phyloP scores from a whole-genome alignment of 1,139 yeast genomes.

The Suhomyces terraborum region DNA sequence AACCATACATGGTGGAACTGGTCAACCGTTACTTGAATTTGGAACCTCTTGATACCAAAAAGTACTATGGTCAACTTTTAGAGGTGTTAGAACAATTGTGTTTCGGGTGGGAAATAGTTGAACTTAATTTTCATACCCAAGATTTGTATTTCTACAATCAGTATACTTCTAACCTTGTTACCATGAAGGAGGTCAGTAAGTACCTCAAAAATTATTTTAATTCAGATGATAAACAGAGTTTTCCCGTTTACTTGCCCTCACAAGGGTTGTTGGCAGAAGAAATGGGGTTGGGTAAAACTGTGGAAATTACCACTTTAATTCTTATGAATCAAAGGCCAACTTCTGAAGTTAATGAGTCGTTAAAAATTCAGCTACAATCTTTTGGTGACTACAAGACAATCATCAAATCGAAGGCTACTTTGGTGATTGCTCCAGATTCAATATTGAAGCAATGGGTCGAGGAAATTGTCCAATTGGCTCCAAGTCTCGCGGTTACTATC shows the following conservation, averaged over 20 bases:
- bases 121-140: constrained; percentile 13
- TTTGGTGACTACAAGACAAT: constrained; percentile 47
- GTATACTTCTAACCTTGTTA: constrained; percentile 50
- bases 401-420: constrained; percentile 62
- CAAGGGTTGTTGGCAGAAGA: constrained; percentile 83
- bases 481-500: constrained; percentile 55
- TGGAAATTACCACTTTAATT: constrained; percentile 72
- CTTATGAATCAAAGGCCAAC: constrained; percentile 56
- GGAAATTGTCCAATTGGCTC: constrained; percentile 65
- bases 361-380: constrained; percentile 37
- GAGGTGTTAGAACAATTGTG: constrained; percentile 39
- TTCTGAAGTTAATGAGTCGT: constrained; percentile 44
- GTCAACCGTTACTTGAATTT: constrained; percentile 12
- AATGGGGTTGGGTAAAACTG: constrained; percentile 96
- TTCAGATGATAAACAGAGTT: constrained; percentile 15
- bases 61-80: constrained; percentile 19
- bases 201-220: constrained; percentile 28
- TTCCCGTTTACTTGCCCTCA: constrained; percentile 42
- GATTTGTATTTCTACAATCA: constrained; percentile 47
- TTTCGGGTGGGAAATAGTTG: constrained; percentile 54
- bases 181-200: constrained; percentile 30
- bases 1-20: constrained; percentile 14
- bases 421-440: constrained; percentile 83
- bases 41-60: constrained; percentile 5
- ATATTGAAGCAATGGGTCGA: constrained; percentile 82